A percentile compares a stretch with the other conserved stretches of the same genome.
Evolutionary conservation across 2,329 filamentous ascomycete species (phyloP).

Genomic region (Cercospora sp.): DNA sequence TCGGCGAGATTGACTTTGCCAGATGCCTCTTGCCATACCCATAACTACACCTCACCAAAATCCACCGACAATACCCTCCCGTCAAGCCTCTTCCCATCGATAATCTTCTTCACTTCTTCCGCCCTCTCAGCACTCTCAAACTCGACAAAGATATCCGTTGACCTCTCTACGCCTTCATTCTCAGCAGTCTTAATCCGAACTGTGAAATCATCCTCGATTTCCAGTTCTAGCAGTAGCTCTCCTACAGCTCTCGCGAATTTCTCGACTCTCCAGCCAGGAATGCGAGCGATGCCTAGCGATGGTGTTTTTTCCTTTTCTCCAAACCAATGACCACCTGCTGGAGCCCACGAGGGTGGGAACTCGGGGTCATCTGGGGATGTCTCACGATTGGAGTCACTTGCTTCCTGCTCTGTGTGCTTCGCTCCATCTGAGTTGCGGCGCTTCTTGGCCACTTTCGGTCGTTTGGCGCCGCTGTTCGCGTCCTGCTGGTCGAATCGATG

Average conservation of each 20-base stretch:
- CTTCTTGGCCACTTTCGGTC: background rate
- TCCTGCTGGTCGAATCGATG: background rate
- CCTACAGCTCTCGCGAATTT: conserved; percentile 6
- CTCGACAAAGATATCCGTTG: conserved; percentile 11
- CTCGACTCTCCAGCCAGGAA: conserved; percentile 12
- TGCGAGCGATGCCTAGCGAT: conserved; percentile 11
- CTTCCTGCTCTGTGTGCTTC: background rate
- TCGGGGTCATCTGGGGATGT: background rate
- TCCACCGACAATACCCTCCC: conserved; percentile 6
- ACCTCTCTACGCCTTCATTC: conserved; percentile 1
- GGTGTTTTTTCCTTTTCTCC: background rate
- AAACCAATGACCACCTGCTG: conserved; percentile 7
- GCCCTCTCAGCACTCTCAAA: conserved; percentile 6
- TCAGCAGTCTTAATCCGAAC: background rate
- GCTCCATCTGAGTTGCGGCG: background rate
- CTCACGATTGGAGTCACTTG: background rate
- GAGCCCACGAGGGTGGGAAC: background rate
- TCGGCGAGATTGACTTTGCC: too few relatives aligned
- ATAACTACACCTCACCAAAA: background rate
- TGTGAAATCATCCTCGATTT: background rate
- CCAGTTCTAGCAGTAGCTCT: conserved; percentile 2
- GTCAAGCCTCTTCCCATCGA: conserved; percentile 9
- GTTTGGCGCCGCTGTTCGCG: background rate
- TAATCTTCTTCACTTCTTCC: conserved; percentile 2
- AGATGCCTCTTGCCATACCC: too few relatives aligned